These are phyloP conservation scores for Penicillium roqueforti DNA, from an alignment of 495 filamentous ascomycete species.

Conservation along the genomic window DNA sequence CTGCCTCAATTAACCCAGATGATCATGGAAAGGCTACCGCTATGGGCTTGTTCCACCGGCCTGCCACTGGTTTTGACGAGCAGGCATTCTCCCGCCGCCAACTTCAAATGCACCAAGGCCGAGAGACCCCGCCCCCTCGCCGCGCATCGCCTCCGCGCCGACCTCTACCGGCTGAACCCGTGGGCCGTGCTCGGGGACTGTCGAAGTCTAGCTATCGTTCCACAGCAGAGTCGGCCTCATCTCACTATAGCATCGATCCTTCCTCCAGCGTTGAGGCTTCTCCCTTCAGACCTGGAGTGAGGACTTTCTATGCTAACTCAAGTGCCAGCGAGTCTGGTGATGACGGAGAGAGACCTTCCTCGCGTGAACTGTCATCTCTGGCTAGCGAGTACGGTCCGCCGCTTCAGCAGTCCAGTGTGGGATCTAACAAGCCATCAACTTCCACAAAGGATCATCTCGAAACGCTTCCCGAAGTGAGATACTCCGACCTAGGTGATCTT, in stretches of 20 bases:
- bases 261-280: slow-evolving; percentile 30
- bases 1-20: slow-evolving; percentile 62
- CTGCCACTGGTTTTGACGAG: slow-evolving; percentile 71
- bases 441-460: slow-evolving; percentile 26
- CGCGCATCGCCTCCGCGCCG: slow-evolving; percentile 35
- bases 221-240: slow-evolving; percentile 43
- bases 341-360: slow-evolving; percentile 29
- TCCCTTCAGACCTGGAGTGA: slow-evolving; percentile 23
- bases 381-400: slow-evolving; percentile 31
- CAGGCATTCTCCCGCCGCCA: slow-evolving; percentile 80
- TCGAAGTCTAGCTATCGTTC: slow-evolving; percentile 44
- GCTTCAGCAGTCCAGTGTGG: slow-evolving; percentile 25
- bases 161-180: slow-evolving; percentile 27
- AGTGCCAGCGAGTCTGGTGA: slow-evolving; percentile 45
- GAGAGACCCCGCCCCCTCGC: slow-evolving; percentile 39
- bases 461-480: slow-evolving; percentile 40
- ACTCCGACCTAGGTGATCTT: slow-evolving; percentile 40
- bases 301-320: slow-evolving; percentile 43
- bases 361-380: slow-evolving; percentile 24
- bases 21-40: slow-evolving; percentile 84
- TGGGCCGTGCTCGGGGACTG: slow-evolving; percentile 36
- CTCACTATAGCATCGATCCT: slow-evolving; percentile 38
- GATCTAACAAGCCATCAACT: slow-evolving; percentile 27
- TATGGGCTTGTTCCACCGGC: slow-evolving; percentile 78
- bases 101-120: slow-evolving; percentile 68